Evolutionary conservation across 2,329 filamentous ascomycete genomes (phyloP).

Genomic region (Phialophora expanda): DNA sequence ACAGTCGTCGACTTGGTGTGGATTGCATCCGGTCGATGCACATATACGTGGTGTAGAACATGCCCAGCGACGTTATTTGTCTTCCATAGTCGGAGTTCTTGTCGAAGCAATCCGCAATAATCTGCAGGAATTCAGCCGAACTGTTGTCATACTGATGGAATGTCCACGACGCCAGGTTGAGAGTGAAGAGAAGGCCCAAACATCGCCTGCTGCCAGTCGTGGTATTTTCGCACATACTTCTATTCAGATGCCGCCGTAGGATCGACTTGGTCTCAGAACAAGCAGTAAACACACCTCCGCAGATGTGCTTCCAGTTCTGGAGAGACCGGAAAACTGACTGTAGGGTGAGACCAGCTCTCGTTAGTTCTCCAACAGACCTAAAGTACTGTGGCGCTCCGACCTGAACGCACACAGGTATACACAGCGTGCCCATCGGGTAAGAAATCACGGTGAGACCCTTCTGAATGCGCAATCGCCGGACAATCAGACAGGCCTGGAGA

Average conservation of each 20-base stretch:
- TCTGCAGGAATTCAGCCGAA: constrained; percentile 5
- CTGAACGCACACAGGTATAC: constrained; percentile 2
- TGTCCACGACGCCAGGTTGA: constrained; percentile 1
- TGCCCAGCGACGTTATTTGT: not conserved
- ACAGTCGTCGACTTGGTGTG: constrained; percentile 1
- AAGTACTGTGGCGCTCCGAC: constrained; percentile 3
- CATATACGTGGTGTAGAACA: constrained; percentile 5
- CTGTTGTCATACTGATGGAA: constrained; percentile 2
- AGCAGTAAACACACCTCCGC: not conserved
- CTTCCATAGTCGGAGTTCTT: not conserved
- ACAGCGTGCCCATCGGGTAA: constrained; percentile 3
- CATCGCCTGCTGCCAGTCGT: not conserved
- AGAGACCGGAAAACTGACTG: not conserved
- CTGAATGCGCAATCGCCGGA: not conserved
- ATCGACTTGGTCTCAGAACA: not conserved
- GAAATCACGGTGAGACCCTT: constrained; percentile 2
- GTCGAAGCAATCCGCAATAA: constrained; percentile 1
- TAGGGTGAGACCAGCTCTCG: not conserved
- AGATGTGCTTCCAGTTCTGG: not conserved
- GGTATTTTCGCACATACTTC: not conserved
- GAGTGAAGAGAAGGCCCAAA: constrained; percentile 3
- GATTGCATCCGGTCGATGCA: constrained; percentile 4
- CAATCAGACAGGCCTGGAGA: constrained; percentile 6
- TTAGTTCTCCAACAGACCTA: constrained; percentile 2
- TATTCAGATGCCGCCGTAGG: not conserved